Evolutionary conservation across 1,139 yeast species (phyloP), one percentile per base, ranked within the genome.

Genomic region (Geotrichum candidum): DNA sequence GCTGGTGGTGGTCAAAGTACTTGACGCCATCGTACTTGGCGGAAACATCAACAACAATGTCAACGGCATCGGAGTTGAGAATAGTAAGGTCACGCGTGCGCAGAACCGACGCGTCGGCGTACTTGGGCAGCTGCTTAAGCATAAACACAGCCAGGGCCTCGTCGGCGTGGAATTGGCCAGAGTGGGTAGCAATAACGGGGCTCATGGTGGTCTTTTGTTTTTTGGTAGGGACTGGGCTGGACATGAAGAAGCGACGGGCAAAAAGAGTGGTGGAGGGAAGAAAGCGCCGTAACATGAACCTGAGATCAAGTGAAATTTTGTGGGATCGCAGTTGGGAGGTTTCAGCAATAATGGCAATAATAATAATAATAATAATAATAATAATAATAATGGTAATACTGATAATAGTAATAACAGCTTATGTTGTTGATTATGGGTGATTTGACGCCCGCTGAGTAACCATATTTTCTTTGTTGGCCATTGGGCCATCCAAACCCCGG

Each of bases 131-230:
- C 35, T 84, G 78, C 69, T 82, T 84, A 63, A 94, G 79, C 88
- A 94, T 85, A 74, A 82, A 92, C 2, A 92, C 97, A 1, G 98
- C 99, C 64, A 95, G 81, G n/a, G 96, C 87, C 75, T 94, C 99
- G 75, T 94, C 99, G 25, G 99, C 98, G 72, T 94, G 99, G 80
- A 94, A 94, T 0, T 92, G 83, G 9, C 99, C 99, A 54, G 95
- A 89, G 72, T 91, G 97, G 18, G 97, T 92, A 70, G 97, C 92
- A 65, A 92, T 88, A 70, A 83, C 81, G 29, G 50, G 66, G 38
- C 38, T 67, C 61, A 59, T 54, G 64, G 59, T 60, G 65, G 25
- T 61, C 59, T 58, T 69, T 54, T 55, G 48, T 57, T 57, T 68
- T 54, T 53, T 60, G 15, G 58, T 31, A 18, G 18, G 18, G 23